Evolutionary conservation across 768 basidiomycete species (phyloP), one percentile per base, ranked within the genome.

Genomic region (Pleurotus djamor): DNA sequence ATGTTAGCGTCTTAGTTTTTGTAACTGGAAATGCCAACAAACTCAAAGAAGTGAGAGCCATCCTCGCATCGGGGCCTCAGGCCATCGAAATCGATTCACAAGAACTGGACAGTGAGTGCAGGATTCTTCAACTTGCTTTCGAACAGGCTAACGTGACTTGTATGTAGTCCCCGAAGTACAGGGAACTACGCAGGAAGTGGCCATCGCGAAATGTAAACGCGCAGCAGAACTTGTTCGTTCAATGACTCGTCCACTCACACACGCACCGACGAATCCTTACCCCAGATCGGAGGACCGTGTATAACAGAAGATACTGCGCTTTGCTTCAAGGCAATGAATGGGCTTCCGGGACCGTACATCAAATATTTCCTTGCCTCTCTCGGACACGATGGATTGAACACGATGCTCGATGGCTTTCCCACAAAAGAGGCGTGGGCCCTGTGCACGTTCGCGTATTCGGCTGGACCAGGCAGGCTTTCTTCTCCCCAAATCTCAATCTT

Each of bases 21-120:
- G 94, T 98, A 14, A 98, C 96, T 0, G 93, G 95, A 32, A 98
- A 98, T 69, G 83, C 87, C 16, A 94, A 95, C 78, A 98, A 98
- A 72, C 79, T 98, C 32, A 82, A 79, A 60, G 96, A 98, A 75
- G 94, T 96, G 61, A 84, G 85, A 66, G 83, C 84, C 35, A 98
- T 98, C 68, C 80, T 98, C 14, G 82, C 81, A 0, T 75, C 83
- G 12, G 85, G 85, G 4, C 67, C 74, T 13, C 71, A 79, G n/a
- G 83, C 88, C 7, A 83, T 98, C 64, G 83, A 88, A 56, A 83
- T 98, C 51, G 86, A 88, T 55, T 89, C 91, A 2, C 82, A 82
- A 66, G 86, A 83, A 63, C 79, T 98, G 14, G 92, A 97, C 64
- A 83, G 95, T 89, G 71, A 71, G 89, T 77, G 17, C 5, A 34